Evolutionary conservation across 2,329 filamentous ascomycete genomes (phyloP).

Genomic region (Penicillium occitanis): DNA sequence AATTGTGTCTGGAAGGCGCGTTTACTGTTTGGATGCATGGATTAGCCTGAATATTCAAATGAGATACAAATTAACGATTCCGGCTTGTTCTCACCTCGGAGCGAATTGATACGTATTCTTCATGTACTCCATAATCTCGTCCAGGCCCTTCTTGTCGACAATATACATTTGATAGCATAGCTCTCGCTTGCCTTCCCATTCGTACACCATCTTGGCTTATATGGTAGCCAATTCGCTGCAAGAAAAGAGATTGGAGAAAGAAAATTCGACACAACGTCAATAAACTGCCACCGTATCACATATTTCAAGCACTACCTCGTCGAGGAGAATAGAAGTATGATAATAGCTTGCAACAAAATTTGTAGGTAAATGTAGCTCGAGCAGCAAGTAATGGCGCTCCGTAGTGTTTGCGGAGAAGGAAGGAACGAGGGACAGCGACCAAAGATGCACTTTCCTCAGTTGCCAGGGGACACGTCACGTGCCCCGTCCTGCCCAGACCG

Average conservation of each 20-base stretch:
- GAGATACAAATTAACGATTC: not conserved
- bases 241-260: slow-evolving; percentile 21
- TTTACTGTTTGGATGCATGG: slow-evolving; percentile 51
- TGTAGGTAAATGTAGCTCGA: not conserved
- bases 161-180: slow-evolving; percentile 73
- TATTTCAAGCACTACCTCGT: not conserved
- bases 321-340: too few species aligned
- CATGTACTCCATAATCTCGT: slow-evolving; percentile 74
- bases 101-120: slow-evolving; percentile 64
- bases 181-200: slow-evolving; percentile 66
- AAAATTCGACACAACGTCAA: slow-evolving; percentile 27
- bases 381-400: not conserved
- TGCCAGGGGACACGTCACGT: slow-evolving; percentile 1
- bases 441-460: slow-evolving; percentile 19
- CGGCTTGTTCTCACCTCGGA: slow-evolving; percentile 59
- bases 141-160: slow-evolving; percentile 68
- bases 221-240: not conserved
- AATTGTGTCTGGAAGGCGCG: slow-evolving; percentile 75
- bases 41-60: not conserved
- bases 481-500: not conserved
- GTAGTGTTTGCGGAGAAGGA: slow-evolving; percentile 16
- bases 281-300: slow-evolving; percentile 23
- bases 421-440: slow-evolving; percentile 16
- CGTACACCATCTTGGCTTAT: slow-evolving; percentile 53
- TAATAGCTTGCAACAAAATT: not conserved